Evolutionary conservation across 2,329 filamentous ascomycete genomes (phyloP), one percentile per base, ranked within the genome.

Genomic region (Cladorrhinum sp.): DNA sequence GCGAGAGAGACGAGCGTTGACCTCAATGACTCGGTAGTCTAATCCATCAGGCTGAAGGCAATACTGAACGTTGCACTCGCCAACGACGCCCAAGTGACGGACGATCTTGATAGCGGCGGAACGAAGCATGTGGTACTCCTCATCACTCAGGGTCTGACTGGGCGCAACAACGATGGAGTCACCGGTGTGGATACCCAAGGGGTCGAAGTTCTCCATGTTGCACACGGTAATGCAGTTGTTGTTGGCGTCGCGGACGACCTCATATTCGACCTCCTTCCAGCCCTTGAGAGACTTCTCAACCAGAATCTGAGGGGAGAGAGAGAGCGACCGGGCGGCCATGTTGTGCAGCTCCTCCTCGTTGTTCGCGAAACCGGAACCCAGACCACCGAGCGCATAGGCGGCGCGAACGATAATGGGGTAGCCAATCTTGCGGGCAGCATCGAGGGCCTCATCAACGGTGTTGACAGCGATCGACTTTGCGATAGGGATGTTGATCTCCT

Each of bases 201-300:
- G 95, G 73, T 98, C 95, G 71, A 98, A 98, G 83, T 98, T 98
- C 77, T 96, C 92, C 91, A 96, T 96, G 80, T 96, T 98, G 83
- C 94, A 98, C 69, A 98, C 94, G 2, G 94, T 98, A 72, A 98
- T 98, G 76, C 95, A 98, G 85, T 99, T 99, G 84, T 98, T 96
- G 75, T 91, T 88, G 58, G 92, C 94, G 76, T 99, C 95, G 70
- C 95, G 91, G 65, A 98, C 95, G 61, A 98, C 95, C 78, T 98
- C 95, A 73, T 98, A 99, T 77, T 99, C 95, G 55, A 97, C 89
- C 78, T 99, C 95, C 79, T 99, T 99, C 95, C 95, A 99, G 76
- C 95, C 95, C 83, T 97, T 98, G 69, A 99, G 86, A 57, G 92
- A 96, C 80, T 98, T 98, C 82, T 99, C 95, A 62, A 99, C 93